These are phyloP conservation scores for Entomortierella lignicola DNA, from an alignment of 192 early-diverging fungal species.

Conservation along the genomic window DNA sequence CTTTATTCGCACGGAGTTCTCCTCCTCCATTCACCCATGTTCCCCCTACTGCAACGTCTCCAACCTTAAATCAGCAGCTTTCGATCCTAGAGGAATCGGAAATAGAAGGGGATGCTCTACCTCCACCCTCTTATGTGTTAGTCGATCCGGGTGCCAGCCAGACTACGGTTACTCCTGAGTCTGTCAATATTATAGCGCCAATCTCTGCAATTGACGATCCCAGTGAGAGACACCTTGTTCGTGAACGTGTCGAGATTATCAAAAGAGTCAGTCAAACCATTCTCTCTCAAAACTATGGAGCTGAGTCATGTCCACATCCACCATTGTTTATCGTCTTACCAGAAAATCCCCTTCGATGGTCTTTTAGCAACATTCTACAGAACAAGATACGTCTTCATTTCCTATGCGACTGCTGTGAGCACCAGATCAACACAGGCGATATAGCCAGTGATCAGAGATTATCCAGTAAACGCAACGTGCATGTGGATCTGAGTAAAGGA, in stretches of 20 bases:
- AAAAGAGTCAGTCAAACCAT: conserved; percentile 16
- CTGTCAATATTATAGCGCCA: neutral
- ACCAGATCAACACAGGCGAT: conserved; percentile 1
- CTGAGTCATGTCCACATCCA: conserved; percentile 35
- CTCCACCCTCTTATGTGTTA: conserved; percentile 15
- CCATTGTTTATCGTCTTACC: conserved; percentile 37
- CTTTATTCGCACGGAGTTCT: neutral
- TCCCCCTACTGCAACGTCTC: neutral
- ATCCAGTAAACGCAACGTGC: conserved; percentile 18
- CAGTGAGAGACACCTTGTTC: conserved; percentile 24
- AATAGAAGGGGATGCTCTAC: neutral
- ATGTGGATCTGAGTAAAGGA: conserved; percentile 16
- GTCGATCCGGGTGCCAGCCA: neutral
- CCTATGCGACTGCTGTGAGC: conserved; percentile 38
- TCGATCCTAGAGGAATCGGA: conserved; percentile 10
- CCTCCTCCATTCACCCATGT: neutral
- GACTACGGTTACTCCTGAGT: no score
- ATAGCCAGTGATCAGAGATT: neutral
- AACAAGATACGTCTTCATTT: conserved; percentile 51
- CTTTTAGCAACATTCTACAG: conserved; percentile 29
- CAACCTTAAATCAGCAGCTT: neutral
- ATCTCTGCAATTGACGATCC: conserved; percentile 19
- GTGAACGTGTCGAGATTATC: conserved; percentile 21
- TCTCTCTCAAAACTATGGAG: conserved; percentile 28
- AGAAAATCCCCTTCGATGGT: conserved; percentile 37